phyloP scores from a whole-genome alignment of 345 rosid genomes.

The Tarenaya hassleriana region DNA sequence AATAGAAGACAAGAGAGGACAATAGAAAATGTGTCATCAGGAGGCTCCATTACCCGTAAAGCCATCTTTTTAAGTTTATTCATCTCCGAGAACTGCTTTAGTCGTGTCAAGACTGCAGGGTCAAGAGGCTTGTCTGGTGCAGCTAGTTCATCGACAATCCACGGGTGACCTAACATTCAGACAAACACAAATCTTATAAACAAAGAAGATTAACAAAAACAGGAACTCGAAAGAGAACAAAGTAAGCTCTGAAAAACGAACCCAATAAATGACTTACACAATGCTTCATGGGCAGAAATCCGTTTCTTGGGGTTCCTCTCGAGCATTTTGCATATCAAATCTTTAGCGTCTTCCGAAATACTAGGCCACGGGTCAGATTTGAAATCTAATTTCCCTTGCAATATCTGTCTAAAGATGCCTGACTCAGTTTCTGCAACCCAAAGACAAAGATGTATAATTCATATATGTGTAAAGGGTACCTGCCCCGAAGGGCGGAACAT shows the following conservation, averaged over 20 bases:
- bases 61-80: conserved; percentile 98
- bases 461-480: conserved; percentile 40
- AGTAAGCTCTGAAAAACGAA: not conserved
- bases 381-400: conserved; percentile 78
- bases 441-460: not conserved
- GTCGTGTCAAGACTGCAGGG: conserved; percentile 87
- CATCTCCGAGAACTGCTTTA: conserved; percentile 94
- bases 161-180: conserved; percentile 68
- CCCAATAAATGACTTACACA: conserved; percentile 48
- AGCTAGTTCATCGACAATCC: conserved; percentile 87
- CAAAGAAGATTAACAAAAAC: not conserved
- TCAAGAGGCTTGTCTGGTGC: conserved; percentile 92
- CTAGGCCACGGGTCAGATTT: conserved; percentile 93
- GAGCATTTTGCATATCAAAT: conserved; percentile 77
- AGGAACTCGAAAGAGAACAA: not conserved
- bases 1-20: not conserved
- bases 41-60: conserved; percentile 50
- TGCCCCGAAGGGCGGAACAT: conserved; percentile 97
- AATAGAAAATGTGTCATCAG: not conserved
- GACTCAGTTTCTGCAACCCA: conserved; percentile 73
- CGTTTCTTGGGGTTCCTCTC: conserved; percentile 79
- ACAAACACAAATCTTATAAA: conserved; percentile 13
- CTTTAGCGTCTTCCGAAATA: conserved; percentile 87
- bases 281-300: conserved; percentile 78
- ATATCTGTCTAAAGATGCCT: conserved; percentile 89